Base-by-base conservation (phyloP, 495 filamentous ascomycete genomes). In the Podospora pseudocomata region DNA sequence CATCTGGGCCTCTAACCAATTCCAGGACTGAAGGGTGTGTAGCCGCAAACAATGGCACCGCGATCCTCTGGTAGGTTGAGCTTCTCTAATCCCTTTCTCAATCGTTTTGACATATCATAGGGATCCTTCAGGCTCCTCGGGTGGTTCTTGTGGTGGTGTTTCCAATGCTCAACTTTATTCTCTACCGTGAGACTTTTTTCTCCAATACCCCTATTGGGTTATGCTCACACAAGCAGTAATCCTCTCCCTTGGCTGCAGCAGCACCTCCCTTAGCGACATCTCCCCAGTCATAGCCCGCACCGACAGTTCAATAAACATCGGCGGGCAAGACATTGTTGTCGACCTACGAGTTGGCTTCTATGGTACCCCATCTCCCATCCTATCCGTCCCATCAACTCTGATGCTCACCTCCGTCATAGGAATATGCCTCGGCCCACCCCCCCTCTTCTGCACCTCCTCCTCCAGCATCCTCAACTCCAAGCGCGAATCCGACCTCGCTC, bases 301-400 rank as follows among this genome's bases (percentile, higher is more conserved):
- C 11, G 66, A 73, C 30, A 65, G 60, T 5, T 32, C 67, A 6
- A 54, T 73, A 20, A 32, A 32, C 55, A 63, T 76, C 49, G 70
- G 72, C 62, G 71, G 67, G 2, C 5, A 32, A 23, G 19, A 19
- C 6, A 32, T 66, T 56, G 49, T 15, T 9, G 53, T 75, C 9
- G 71, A 74, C 65, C 54, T 76, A n/a, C 72, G 73, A 20, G 59
- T 76, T 30, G 74, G 73, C 2, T 75, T 73, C 63, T 71, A 49
- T 60, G 72, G 74, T 71, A 65, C 15, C 60, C 44, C 5, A 49
- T 11, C 16, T 4, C 34, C 53, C 61, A 16, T 20, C 63, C 20
- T 13, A 7, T 39, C 34, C 34, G 18, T 34, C 44, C 11, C 32
- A 15, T 44, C 59, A 9, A 61, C 4, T 18, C 13, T 13, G 19